Evolutionary conservation across 768 basidiomycete genomes (phyloP).

Genomic region (Artomyces pyxidatus): DNA sequence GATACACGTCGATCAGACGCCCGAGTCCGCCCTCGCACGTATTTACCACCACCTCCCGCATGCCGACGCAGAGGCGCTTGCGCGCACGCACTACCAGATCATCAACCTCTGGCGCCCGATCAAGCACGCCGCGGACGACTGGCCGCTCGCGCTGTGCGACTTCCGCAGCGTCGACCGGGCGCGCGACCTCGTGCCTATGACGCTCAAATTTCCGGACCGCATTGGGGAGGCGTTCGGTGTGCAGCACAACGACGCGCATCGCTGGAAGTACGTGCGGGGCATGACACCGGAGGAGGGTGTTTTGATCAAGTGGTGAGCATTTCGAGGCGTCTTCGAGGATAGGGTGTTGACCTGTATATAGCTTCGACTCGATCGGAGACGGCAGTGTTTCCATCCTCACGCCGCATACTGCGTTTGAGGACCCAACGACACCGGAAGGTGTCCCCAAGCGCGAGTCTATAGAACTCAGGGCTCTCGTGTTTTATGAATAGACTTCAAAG

Average conservation of each 20-base stretch:
- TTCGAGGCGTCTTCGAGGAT: not conserved
- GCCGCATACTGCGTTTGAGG: conserved; percentile 54
- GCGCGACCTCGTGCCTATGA: conserved; percentile 30
- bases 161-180: conserved; percentile 31
- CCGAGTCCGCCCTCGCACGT: conserved; percentile 29
- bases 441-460: conserved; percentile 48
- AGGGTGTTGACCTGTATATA: conserved; percentile 7
- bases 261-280: conserved; percentile 39
- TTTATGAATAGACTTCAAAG: too few species aligned
- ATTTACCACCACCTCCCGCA: conserved; percentile 36
- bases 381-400: conserved; percentile 46
- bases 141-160: conserved; percentile 42
- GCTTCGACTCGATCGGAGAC: conserved; percentile 27
- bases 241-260: conserved; percentile 29
- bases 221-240: conserved; percentile 37
- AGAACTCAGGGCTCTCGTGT: conserved; percentile 56
- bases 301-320: conserved; percentile 37
- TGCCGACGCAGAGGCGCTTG: conserved; percentile 29
- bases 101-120: conserved; percentile 52
- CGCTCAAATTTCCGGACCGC: conserved; percentile 32
- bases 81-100: conserved; percentile 41
- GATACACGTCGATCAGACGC: conserved; percentile 42
- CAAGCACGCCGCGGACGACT: conserved; percentile 35
- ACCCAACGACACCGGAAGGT: conserved; percentile 42
- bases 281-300: conserved; percentile 39